Conservation (phyloP, 805 yeast species). For the Schwanniomyces pseudopolymorphus region DNA sequence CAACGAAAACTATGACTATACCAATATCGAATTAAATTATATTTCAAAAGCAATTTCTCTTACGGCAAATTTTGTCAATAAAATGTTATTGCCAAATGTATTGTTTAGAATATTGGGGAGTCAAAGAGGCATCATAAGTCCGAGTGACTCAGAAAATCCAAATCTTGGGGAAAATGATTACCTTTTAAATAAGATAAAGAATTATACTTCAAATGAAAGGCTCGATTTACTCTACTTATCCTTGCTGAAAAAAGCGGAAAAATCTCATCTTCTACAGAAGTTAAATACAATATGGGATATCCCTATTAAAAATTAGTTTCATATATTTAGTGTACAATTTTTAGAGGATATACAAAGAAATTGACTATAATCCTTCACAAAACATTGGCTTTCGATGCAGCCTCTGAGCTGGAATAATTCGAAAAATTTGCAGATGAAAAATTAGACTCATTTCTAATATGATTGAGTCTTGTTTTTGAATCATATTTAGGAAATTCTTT, state of each 20-base stretch:
- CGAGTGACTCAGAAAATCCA: slow-evolving; percentile 6
- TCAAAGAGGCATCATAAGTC: slow-evolving; percentile 1
- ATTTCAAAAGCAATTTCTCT: slow-evolving; percentile 27
- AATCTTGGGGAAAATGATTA: slow-evolving; percentile 1
- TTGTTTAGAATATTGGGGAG: slow-evolving; percentile 4
- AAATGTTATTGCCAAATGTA: slow-evolving; percentile 21
- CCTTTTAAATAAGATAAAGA: slow-evolving; percentile 5
- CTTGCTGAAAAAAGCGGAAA: background rate
- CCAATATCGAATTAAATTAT: slow-evolving; percentile 32
- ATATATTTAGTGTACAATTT: background rate
- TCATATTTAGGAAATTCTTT: slow-evolving; percentile 7
- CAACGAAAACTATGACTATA: slow-evolving; percentile 49
- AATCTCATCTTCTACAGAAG: slow-evolving; percentile 9
- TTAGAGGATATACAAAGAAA: no score
- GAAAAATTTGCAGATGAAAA: slow-evolving; percentile 16
- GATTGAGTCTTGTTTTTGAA: slow-evolving; percentile 12
- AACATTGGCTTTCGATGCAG: slow-evolving; percentile 26
- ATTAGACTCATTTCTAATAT: slow-evolving; percentile 24
- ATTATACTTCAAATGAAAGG: slow-evolving; percentile 17
- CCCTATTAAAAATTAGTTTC: background rate
- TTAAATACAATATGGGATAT: slow-evolving; percentile 17
- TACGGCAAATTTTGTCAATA: slow-evolving; percentile 21
- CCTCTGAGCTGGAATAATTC: slow-evolving; percentile 15
- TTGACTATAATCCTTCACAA: slow-evolving; percentile 11
- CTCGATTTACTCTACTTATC: slow-evolving; percentile 8